These are phyloP conservation scores for Apodospora peruviana DNA, from an alignment of 495 filamentous ascomycete species.

Conservation along the genomic window DNA sequence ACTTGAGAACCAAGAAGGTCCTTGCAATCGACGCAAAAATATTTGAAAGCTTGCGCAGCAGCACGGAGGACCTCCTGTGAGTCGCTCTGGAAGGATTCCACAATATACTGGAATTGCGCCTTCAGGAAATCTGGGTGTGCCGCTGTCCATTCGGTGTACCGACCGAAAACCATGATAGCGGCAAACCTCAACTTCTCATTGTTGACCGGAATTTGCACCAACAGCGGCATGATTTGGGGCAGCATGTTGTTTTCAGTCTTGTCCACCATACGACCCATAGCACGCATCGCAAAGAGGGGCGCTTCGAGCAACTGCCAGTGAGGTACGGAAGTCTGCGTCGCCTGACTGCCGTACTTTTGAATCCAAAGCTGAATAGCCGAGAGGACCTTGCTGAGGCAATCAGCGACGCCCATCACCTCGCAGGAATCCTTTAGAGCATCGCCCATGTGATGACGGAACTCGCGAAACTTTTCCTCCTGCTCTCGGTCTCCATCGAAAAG, in stretches of 20 bases:
- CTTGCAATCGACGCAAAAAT: constrained; percentile 92
- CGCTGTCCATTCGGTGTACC: constrained; percentile 97
- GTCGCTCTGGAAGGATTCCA: constrained; percentile 76
- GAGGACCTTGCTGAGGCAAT: constrained; percentile 84
- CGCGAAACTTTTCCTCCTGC: constrained; percentile 93
- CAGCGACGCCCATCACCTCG: constrained; percentile 85
- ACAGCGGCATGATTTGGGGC: constrained; percentile 81
- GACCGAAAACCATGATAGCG: constrained; percentile 90
- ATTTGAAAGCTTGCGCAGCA: constrained; percentile 90
- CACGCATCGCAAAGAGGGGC: constrained; percentile 88
- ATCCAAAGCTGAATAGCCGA: constrained; percentile 83
- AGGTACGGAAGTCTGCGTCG: constrained; percentile 68
- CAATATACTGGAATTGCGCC: constrained; percentile 89
- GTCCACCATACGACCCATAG: constrained; percentile 96
- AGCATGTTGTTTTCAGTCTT: constrained; percentile 79
- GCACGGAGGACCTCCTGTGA: constrained; percentile 86
- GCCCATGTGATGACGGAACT: constrained; percentile 94
- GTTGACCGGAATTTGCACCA: constrained; percentile 90
- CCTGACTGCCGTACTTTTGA: constrained; percentile 68
- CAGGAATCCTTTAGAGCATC: constrained; percentile 98
- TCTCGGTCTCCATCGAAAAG: constrained; percentile 94
- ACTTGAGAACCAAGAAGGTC: constrained; percentile 76
- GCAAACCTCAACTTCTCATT: constrained; percentile 97
- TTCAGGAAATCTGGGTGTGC: constrained; percentile 88
- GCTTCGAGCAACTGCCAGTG: constrained; percentile 97